These are phyloP conservation scores for Suhomyces kunorum DNA, from an alignment of 1,139 yeast genomes.

Conservation along the genomic window DNA sequence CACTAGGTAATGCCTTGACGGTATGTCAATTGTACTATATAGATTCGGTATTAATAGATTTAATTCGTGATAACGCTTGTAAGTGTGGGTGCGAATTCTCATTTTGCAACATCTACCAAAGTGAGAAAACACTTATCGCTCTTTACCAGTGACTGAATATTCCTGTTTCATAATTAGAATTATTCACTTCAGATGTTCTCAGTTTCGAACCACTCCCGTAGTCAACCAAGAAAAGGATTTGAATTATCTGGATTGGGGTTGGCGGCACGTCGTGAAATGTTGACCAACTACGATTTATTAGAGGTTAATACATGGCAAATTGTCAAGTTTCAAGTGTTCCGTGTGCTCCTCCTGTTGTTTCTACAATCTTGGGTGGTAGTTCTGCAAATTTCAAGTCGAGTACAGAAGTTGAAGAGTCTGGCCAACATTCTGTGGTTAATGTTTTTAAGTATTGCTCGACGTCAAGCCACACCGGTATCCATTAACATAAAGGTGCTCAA, in stretches of 20 bases:
- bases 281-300: neutral
- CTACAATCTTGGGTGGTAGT: neutral
- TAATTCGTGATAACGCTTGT: slow-evolving; percentile 3
- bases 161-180: neutral
- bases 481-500: too few relatives aligned
- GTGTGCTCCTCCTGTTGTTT: neutral
- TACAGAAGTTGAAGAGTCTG: neutral
- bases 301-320: neutral
- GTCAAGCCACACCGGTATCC: neutral
- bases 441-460: neutral
- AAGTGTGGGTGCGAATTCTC: neutral
- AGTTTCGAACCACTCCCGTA: too few relatives aligned
- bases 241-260: neutral
- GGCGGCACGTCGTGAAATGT: neutral
- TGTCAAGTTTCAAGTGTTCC: neutral
- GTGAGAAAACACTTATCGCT: neutral
- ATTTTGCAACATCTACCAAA: slow-evolving; percentile 4
- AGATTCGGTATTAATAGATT: slow-evolving; percentile 10
- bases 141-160: neutral
- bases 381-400: neutral
- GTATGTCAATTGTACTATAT: slow-evolving; percentile 9
- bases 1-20: slow-evolving; percentile 11
- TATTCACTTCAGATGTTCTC: too few relatives aligned
- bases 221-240: neutral
- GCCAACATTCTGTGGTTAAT: neutral